Percentiles rank a stretch among this genome's conserved stretches.
Conservation (phyloP, 352 stramenopile species). For the Pythium coloratum region DNA sequence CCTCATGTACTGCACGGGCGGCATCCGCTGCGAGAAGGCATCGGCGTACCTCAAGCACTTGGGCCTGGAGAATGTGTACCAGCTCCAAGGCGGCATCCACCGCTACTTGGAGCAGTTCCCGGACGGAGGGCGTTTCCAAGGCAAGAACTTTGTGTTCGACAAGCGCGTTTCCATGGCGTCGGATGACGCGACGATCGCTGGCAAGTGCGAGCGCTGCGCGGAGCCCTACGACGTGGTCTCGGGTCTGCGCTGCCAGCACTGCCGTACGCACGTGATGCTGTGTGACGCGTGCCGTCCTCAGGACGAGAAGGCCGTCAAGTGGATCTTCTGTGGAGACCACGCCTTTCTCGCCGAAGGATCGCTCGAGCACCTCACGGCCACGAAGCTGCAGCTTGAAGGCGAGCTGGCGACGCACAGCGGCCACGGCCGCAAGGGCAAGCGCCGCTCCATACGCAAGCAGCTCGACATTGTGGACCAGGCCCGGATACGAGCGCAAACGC, state of each 20-base stretch:
- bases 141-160: slow-evolving; percentile 89
- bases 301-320: slow-evolving; percentile 29
- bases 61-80: slow-evolving; percentile 69
- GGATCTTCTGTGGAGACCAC: slow-evolving; percentile 63
- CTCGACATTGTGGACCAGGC: slow-evolving; percentile 60
- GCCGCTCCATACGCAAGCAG: slow-evolving; percentile 80
- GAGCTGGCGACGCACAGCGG: slow-evolving; percentile 40
- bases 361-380: slow-evolving; percentile 38
- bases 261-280: slow-evolving; percentile 77
- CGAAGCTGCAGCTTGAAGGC: slow-evolving; percentile 32
- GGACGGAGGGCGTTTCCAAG: slow-evolving; percentile 68
- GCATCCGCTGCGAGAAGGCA: slow-evolving; percentile 85
- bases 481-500: slow-evolving; percentile 46
- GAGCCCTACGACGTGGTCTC: slow-evolving; percentile 64
- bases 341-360: slow-evolving; percentile 47
- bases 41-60: slow-evolving; percentile 75
- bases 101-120: slow-evolving; percentile 82
- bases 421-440: slow-evolving; percentile 58
- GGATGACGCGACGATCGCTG: slow-evolving; percentile 51
- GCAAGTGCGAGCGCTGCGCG: slow-evolving; percentile 59
- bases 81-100: slow-evolving; percentile 81
- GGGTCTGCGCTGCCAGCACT: slow-evolving; percentile 69
- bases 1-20: slow-evolving; percentile 88
- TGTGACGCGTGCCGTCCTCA: slow-evolving; percentile 47
- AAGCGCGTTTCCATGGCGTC: slow-evolving; percentile 72